Percentiles rank a stretch among this genome's conserved stretches.
phyloP scores from a whole-genome alignment of 2,329 filamentous ascomycete genomes.

The Phyllosticta citriasiana region DNA sequence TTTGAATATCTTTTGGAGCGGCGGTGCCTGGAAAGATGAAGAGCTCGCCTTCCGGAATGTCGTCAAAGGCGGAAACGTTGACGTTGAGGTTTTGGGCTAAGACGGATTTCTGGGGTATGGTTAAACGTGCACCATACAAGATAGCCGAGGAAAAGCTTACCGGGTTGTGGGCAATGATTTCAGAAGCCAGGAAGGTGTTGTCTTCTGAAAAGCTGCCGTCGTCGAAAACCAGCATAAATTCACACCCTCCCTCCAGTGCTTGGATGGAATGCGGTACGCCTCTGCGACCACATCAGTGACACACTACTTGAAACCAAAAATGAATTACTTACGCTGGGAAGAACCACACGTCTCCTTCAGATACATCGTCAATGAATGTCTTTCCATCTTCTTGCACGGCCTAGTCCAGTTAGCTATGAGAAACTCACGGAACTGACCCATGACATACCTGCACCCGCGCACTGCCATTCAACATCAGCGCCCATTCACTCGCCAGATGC shows the following conservation, averaged over 20 bases:
- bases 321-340: slow-evolving; percentile 11
- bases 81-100: slow-evolving; percentile 46
- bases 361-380: slow-evolving; percentile 13
- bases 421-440: too few species aligned
- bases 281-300: background rate
- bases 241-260: slow-evolving; percentile 11
- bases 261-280: slow-evolving; percentile 13
- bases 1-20: slow-evolving; percentile 35
- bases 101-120: slow-evolving; percentile 30
- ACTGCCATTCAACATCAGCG: slow-evolving; percentile 30
- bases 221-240: slow-evolving; percentile 15
- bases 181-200: slow-evolving; percentile 13
- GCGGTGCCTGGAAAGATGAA: slow-evolving; percentile 46
- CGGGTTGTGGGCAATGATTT: slow-evolving; percentile 13
- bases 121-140: background rate
- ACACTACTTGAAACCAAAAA: background rate
- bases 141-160: background rate
- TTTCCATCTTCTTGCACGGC: slow-evolving; percentile 12
- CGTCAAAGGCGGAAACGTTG: slow-evolving; percentile 37
- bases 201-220: slow-evolving; percentile 14
- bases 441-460: slow-evolving; percentile 20
- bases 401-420: background rate
- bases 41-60: slow-evolving; percentile 38
- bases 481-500: slow-evolving; percentile 32
- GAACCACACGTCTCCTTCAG: slow-evolving; percentile 14